Evolutionary conservation across 371 early-diverging fungal species (phyloP).

Genomic region (Mucor velutinosus): DNA sequence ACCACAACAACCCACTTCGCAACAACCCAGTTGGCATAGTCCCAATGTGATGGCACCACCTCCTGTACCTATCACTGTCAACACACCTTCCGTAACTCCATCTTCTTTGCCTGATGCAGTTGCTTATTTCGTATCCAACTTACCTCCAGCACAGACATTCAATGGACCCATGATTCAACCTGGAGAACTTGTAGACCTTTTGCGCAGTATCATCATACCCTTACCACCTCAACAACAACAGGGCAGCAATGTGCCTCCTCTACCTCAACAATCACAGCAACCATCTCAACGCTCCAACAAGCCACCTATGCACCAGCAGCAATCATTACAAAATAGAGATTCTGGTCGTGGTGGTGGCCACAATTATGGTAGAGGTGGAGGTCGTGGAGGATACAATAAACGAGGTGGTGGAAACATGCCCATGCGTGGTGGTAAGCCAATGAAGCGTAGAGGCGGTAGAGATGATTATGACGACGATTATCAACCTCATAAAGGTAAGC

Average conservation of each 20-base stretch:
- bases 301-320: conserved; percentile 12
- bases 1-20: background rate
- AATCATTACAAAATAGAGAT: conserved; percentile 23
- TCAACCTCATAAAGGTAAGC: conserved; percentile 41
- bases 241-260: conserved; percentile 8
- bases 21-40: conserved; percentile 2
- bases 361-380: conserved; percentile 18
- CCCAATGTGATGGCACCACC: conserved; percentile 6
- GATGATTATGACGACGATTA: conserved; percentile 60
- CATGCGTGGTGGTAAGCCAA: conserved; percentile 29
- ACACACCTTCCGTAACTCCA: background rate
- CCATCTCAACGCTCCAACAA: background rate
- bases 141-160: conserved; percentile 55
- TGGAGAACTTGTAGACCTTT: conserved; percentile 54
- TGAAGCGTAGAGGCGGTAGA: conserved; percentile 40
- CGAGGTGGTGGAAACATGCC: conserved; percentile 12
- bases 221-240: conserved; percentile 32
- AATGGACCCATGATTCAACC: conserved; percentile 57
- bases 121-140: conserved; percentile 57
- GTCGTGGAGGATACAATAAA: conserved; percentile 26
- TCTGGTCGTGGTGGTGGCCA: conserved; percentile 20
- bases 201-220: conserved; percentile 50
- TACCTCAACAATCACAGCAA: conserved; percentile 5
- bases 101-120: conserved; percentile 60
- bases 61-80: background rate